Base-by-base conservation (phyloP, 345 rosid species). In the Erysimum cheiranthoides region DNA sequence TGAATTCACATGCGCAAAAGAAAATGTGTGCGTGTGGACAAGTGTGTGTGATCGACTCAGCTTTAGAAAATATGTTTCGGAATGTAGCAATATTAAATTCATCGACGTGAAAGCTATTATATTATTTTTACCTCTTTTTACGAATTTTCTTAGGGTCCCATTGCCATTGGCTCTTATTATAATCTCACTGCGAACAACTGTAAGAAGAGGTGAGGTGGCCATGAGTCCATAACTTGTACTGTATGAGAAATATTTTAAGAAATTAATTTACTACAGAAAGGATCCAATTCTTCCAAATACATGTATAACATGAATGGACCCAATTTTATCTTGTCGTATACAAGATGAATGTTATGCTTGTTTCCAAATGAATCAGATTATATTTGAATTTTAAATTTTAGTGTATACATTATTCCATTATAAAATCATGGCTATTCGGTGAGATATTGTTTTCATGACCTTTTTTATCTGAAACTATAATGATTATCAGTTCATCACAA, bases 1-100 rank as follows among this genome's bases (percentile, higher is more conserved):
- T 76, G 80, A 69, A 52, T 63, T 46, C 70, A 69, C 74, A 52
- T 61, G 40, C 61, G 13, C 56, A n/a, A 11, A 75, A 31, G 39
- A 52, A 61, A 61, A 32, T 68, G 27, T 6, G 12, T 61, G 10
- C 31, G 63, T 61, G 74, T 68, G n/a, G 74, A 76, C 74, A 74
- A 17, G 45, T 49, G 53, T 68, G 45, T 49, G 53, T 68, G 73
- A 67, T 39, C 61, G 52, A 54, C 18, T 46, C 57, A 54, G 47
- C 65, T 43, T 66, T 35, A 5, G 4, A 6, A 7, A 17, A 50
- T 36, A 21, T 50, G 49, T 67, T 43, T 73, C 21, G 34, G 71
- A 64, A 34, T 27, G 71, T 65, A 34, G 17, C 58, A 73, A 53
- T 54, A 54, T 45, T 54, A 65, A 65, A 73, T 65, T 34, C 57